Conservation (phyloP, 139 green algal genomes). For the Spirogloea muscicola region DNA sequence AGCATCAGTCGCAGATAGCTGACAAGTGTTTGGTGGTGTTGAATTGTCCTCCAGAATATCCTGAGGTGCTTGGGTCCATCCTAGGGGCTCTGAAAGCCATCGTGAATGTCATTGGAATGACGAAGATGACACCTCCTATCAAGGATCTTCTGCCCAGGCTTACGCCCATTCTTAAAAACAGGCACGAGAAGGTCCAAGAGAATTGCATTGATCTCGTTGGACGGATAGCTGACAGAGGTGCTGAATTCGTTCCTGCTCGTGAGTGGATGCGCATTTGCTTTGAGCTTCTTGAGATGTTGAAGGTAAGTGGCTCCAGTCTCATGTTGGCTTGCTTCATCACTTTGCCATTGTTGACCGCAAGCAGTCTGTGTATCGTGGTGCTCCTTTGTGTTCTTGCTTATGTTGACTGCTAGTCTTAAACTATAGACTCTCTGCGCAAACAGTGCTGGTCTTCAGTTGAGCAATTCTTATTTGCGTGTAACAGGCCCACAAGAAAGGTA, state of each 20-base stretch:
- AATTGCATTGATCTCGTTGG: constrained; percentile 98
- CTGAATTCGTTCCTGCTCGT: constrained; percentile 91
- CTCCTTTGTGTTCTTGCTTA: no score
- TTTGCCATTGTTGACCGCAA: no score
- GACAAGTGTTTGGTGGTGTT: no score
- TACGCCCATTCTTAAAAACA: constrained; percentile 98
- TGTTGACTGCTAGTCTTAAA: no score
- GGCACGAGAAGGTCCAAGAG: constrained; percentile 86
- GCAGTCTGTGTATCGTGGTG: no score
- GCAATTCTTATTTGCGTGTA: not conserved
- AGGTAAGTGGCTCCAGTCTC: no score
- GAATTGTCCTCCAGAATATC: constrained; percentile 96
- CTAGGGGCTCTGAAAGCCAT: constrained; percentile 92
- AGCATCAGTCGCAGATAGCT: no score
- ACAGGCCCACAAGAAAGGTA: constrained; percentile 90
- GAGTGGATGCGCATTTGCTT: constrained; percentile 99
- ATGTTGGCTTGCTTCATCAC: no score
- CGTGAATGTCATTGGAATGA: constrained; percentile 97
- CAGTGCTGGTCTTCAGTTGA: no score
- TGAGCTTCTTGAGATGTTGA: constrained; percentile 98
- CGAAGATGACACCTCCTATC: constrained; percentile 97
- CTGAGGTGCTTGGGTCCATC: constrained; percentile 96
- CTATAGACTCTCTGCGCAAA: no score
- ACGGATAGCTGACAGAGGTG: constrained; percentile 91
- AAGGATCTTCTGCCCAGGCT: constrained; percentile 98